Evolutionary conservation across 345 rosid species (phyloP).

Genomic region (Hibiscus tridactylites): DNA sequence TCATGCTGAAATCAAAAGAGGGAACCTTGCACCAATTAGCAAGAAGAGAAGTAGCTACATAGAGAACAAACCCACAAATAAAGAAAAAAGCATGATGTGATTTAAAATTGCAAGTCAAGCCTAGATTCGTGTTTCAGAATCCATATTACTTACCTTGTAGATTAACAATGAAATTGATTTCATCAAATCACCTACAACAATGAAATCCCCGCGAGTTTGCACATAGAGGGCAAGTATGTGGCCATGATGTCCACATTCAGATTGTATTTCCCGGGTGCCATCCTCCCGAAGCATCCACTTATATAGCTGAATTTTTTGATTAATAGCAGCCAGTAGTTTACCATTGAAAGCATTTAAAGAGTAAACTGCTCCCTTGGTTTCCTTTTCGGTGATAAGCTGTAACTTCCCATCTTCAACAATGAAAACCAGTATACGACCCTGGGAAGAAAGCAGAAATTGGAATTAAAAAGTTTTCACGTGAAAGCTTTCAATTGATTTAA

Average conservation of each 20-base stretch:
- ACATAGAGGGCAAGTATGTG: slow-evolving; percentile 87
- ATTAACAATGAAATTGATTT: slow-evolving; percentile 87
- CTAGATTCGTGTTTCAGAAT: not conserved
- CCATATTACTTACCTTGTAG: slow-evolving; percentile 53
- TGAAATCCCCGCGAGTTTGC: slow-evolving; percentile 92
- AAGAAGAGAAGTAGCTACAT: not conserved
- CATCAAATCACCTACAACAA: slow-evolving; percentile 91
- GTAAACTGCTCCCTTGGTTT: slow-evolving; percentile 87
- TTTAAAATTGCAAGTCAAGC: not conserved
- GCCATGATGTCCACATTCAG: slow-evolving; percentile 89
- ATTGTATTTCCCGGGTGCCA: slow-evolving; percentile 72
- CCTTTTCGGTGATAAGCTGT: slow-evolving; percentile 85
- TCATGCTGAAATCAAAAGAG: slow-evolving; percentile 53
- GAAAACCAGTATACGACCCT: slow-evolving; percentile 93
- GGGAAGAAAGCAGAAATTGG: not conserved
- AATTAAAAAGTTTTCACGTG: not conserved
- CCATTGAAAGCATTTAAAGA: slow-evolving; percentile 88
- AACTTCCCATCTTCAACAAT: slow-evolving; percentile 75
- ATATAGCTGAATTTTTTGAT: slow-evolving; percentile 83
- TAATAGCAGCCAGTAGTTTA: slow-evolving; percentile 82
- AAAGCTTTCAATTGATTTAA: not conserved
- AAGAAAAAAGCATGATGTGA: not conserved
- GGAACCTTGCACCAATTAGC: not conserved
- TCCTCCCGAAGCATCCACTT: slow-evolving; percentile 95
- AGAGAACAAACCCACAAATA: not conserved